These are phyloP conservation scores for Pisolithus orientalis DNA, from an alignment of 768 basidiomycete genomes.

Conservation along the genomic window DNA sequence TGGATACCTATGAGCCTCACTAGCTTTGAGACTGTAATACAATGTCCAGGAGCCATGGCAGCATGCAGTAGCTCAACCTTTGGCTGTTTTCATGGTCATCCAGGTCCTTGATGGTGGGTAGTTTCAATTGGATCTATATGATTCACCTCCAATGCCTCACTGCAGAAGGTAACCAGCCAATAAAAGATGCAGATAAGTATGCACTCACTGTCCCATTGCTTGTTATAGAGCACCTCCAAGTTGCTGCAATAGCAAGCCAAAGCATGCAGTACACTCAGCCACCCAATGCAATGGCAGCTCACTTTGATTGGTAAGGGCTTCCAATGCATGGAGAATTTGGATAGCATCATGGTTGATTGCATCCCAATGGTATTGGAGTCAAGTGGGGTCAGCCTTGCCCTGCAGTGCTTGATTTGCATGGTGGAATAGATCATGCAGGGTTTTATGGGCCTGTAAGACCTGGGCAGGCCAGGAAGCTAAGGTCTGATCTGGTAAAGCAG, in stretches of 20 bases:
- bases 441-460: too few relatives aligned
- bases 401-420: background rate
- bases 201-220: background rate
- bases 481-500: too few relatives aligned
- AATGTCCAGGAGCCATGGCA: background rate
- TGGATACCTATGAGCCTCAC: slow-evolving; percentile 12
- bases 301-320: background rate
- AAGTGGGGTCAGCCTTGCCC: background rate
- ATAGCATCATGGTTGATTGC: background rate
- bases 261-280: background rate
- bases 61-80: background rate
- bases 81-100: background rate
- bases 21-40: slow-evolving; percentile 9
- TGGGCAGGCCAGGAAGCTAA: too few relatives aligned
- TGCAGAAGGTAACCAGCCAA: background rate
- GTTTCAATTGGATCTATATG: background rate
- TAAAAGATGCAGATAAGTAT: background rate
- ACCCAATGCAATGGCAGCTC: background rate
- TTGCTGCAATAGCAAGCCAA: background rate
- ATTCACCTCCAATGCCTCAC: background rate
- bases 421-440: too few relatives aligned
- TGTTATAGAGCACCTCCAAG: background rate
- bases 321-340: background rate
- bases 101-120: background rate
- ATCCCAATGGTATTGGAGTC: background rate